Evolutionary conservation across 257 asterid genomes (phyloP), one percentile per base, ranked within the genome.

Genomic region (Nicotiana tabacum): DNA sequence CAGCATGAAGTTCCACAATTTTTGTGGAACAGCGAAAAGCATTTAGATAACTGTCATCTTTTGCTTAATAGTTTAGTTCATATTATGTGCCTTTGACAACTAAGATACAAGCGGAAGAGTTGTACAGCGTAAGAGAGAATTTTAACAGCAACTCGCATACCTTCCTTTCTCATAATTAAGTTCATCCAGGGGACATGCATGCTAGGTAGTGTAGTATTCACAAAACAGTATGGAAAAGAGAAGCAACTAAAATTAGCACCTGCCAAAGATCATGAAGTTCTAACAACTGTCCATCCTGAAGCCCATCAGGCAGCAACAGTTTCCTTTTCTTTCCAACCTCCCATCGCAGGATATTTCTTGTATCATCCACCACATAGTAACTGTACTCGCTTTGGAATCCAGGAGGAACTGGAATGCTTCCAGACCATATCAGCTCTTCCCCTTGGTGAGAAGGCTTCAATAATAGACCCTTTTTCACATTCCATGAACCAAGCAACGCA

Each of bases 221-320:
- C 16, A 39, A 15, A 30, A 58, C 56, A 62, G 16, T 64, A 1
- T 65, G 64, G 77, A 13, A 11, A 62, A 21, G 24, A 81, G 57
- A 83, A 43, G 81, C 70, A 72, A 43, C 10, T 56, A 55, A 48
- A 10, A 24, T 18, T 74, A 78, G 83, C 66, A 95, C 99, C 99
- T 96, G 96, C 99, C 99, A 94, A 81, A 96, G 98, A 90, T 96
- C 98, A 86, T 77, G 98, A 90, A 96, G 86, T 86, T 89, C 95
- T 82, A 93, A 91, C 85, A 83, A 81, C 80, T 89, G 95, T 84
- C 98, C 98, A 84, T 85, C 92, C 83, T 87, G 93, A 86, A 86
- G 89, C 32, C 90, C 93, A 32, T 85, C 86, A 57, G 99, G 98
- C 65, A 94, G 83, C 55, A 79, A 4, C 77, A 94, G 81, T 77